These are phyloP conservation scores for Prunus salicina DNA, from an alignment of 306 rosid genomes.

Conservation along the genomic window DNA sequence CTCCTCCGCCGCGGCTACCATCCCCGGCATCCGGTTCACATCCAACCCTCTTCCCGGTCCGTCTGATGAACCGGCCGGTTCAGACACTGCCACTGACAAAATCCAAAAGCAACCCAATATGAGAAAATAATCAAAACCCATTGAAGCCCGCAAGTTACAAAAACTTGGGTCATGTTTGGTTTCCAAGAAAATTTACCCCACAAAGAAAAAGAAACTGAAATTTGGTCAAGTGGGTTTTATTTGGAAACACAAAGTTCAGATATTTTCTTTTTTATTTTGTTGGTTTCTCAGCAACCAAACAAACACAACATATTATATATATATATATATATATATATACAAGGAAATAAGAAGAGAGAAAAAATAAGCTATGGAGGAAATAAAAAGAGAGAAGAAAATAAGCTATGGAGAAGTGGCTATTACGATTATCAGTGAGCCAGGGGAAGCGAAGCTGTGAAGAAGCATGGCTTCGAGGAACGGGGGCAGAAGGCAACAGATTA, in stretches of 20 bases:
- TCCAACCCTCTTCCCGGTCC: conserved; percentile 50
- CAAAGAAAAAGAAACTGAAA: neutral
- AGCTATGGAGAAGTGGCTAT: neutral
- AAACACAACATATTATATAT: neutral
- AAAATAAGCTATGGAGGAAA: neutral
- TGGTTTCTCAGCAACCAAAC: conserved; percentile 3
- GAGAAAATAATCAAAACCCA: neutral
- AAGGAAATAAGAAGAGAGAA: neutral
- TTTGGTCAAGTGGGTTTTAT: neutral
- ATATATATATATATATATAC: too few relatives aligned
- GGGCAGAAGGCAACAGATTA: conserved; percentile 70
- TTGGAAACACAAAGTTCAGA: neutral
- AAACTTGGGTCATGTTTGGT: neutral
- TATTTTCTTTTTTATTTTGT: neutral
- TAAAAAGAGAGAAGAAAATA: neutral
- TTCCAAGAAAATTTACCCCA: neutral
- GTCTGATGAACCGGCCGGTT: conserved; percentile 38
- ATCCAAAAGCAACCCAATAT: neutral
- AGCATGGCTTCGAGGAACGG: conserved; percentile 50
- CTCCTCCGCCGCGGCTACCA: conserved; percentile 40
- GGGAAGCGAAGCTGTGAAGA: conserved; percentile 52
- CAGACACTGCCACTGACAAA: conserved; percentile 42
- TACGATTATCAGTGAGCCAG: conserved; percentile 70
- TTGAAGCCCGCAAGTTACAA: neutral
- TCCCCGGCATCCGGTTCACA: conserved; percentile 48